Evolutionary conservation across 805 yeast species (phyloP).

Genomic region (Pichia insulana): DNA sequence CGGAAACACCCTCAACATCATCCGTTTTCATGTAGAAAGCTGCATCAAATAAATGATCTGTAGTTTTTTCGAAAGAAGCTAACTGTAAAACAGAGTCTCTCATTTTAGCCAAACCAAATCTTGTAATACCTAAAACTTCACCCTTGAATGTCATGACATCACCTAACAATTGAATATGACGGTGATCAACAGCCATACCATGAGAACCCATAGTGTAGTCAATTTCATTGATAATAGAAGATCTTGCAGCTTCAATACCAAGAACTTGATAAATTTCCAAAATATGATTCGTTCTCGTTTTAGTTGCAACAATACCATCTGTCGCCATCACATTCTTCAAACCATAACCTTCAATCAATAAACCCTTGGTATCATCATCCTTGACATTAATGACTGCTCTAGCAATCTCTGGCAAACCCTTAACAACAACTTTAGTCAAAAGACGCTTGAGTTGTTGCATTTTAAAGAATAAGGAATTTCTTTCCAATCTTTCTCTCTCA

Average conservation of each 20-base stretch:
- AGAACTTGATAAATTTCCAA: slow-evolving; percentile 81
- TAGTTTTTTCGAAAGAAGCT: slow-evolving; percentile 96
- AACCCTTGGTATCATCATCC: slow-evolving; percentile 78
- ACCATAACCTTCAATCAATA: slow-evolving; percentile 97
- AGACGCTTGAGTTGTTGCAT: slow-evolving; percentile 85
- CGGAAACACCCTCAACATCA: slow-evolving; percentile 93
- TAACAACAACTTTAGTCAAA: slow-evolving; percentile 81
- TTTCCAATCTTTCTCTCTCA: slow-evolving; percentile 29
- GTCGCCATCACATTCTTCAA: slow-evolving; percentile 93
- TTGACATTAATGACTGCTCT: slow-evolving; percentile 94
- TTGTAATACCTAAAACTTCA: slow-evolving; percentile 93
- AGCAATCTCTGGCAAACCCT: slow-evolving; percentile 84
- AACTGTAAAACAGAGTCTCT: slow-evolving; percentile 94
- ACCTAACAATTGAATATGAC: slow-evolving; percentile 94
- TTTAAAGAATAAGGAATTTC: slow-evolving; percentile 63
- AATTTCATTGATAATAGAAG: slow-evolving; percentile 87
- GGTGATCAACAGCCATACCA: slow-evolving; percentile 99
- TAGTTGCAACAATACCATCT: slow-evolving; percentile 87
- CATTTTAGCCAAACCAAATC: slow-evolving; percentile 97
- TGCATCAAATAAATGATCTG: slow-evolving; percentile 97
- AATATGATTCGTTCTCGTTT: slow-evolving; percentile 86
- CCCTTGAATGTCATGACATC: slow-evolving; percentile 99
- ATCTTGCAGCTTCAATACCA: slow-evolving; percentile 97
- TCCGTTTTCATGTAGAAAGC: slow-evolving; percentile 97
- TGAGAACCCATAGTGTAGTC: slow-evolving; percentile 97